Evolutionary conservation across 2,329 filamentous ascomycete genomes (phyloP).

Genomic region (Dactylellina sp.): DNA sequence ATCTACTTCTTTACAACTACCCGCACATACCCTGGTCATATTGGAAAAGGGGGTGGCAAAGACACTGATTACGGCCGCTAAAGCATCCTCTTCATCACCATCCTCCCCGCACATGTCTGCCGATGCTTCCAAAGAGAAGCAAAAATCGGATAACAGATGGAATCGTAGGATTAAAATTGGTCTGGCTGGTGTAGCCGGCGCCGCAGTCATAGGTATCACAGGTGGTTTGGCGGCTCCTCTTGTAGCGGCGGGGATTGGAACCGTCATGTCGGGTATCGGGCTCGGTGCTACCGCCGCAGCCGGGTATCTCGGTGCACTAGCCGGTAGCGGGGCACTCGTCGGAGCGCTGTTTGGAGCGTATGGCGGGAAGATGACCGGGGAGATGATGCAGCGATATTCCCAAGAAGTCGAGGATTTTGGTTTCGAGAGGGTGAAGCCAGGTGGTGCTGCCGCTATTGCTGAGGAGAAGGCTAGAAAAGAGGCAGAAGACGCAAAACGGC

Average conservation of each 20-base stretch:
- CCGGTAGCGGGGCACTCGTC: constrained; percentile 81
- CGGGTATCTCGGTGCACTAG: constrained; percentile 80
- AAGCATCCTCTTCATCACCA: constrained; percentile 7
- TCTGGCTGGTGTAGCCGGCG: constrained; percentile 86
- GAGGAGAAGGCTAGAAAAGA: background rate
- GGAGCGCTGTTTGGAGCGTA: constrained; percentile 94
- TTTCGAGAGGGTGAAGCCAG: constrained; percentile 78
- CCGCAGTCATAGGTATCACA: constrained; percentile 85
- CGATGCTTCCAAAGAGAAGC: constrained; percentile 79
- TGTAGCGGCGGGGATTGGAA: constrained; percentile 81
- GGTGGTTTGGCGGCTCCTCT: constrained; percentile 82
- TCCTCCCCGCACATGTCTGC: constrained; percentile 74
- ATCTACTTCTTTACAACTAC: constrained; percentile 77
- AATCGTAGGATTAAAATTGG: constrained; percentile 82
- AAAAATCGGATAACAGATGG: constrained; percentile 74
- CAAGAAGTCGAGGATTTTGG: constrained; percentile 89
- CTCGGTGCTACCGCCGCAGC: constrained; percentile 80
- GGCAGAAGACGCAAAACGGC: background rate
- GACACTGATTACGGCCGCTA: constrained; percentile 79
- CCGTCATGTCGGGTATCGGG: constrained; percentile 80
- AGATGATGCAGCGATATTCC: constrained; percentile 89
- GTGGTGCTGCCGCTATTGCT: constrained; percentile 44
- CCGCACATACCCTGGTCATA: constrained; percentile 73
- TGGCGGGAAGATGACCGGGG: constrained; percentile 81
- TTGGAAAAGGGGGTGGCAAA: constrained; percentile 81